These are phyloP conservation scores for Botrytis hyacinthi DNA, from an alignment of 2,329 filamentous ascomycete species.

Conservation along the genomic window DNA sequence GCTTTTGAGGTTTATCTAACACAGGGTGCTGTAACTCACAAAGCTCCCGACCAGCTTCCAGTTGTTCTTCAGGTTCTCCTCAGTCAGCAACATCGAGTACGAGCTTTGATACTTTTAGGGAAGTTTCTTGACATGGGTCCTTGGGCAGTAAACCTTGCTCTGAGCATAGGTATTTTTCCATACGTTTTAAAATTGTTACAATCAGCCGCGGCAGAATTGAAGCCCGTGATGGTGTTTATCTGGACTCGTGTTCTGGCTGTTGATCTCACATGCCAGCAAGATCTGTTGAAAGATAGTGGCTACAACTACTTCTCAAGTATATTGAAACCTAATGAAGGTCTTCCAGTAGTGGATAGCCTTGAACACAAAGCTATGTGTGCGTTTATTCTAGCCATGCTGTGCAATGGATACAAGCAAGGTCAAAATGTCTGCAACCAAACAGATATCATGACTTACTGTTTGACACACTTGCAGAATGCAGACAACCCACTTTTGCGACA, in stretches of 20 bases:
- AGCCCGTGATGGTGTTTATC: conserved; percentile 99
- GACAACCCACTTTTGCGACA: conserved; percentile 88
- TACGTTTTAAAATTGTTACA: conserved; percentile 97
- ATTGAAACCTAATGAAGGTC: conserved; percentile 76
- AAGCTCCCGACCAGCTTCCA: conserved; percentile 88
- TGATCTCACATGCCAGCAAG: conserved; percentile 87
- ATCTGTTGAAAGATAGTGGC: conserved; percentile 93
- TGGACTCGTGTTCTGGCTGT: conserved; percentile 96
- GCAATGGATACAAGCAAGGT: conserved; percentile 88
- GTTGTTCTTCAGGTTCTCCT: conserved; percentile 94
- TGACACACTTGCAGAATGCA: conserved; percentile 78
- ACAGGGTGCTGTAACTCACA: conserved; percentile 78
- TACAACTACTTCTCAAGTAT: conserved; percentile 97
- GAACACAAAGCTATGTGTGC: conserved; percentile 99
- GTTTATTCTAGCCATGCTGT: conserved; percentile 96
- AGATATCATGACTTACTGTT: conserved; percentile 85
- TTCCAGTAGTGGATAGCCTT: conserved; percentile 82
- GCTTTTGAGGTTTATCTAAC: conserved; percentile 95
- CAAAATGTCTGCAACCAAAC: conserved; percentile 88
- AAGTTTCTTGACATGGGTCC: conserved; percentile 93
- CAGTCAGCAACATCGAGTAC: conserved; percentile 89
- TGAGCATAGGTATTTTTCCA: conserved; percentile 97
- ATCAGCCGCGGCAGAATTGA: conserved; percentile 89
- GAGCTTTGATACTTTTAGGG: conserved; percentile 86
- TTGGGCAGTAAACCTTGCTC: conserved; percentile 96